Base-by-base conservation (phyloP, 176 grass and related monocot species). In the Triticum monococcum region DNA sequence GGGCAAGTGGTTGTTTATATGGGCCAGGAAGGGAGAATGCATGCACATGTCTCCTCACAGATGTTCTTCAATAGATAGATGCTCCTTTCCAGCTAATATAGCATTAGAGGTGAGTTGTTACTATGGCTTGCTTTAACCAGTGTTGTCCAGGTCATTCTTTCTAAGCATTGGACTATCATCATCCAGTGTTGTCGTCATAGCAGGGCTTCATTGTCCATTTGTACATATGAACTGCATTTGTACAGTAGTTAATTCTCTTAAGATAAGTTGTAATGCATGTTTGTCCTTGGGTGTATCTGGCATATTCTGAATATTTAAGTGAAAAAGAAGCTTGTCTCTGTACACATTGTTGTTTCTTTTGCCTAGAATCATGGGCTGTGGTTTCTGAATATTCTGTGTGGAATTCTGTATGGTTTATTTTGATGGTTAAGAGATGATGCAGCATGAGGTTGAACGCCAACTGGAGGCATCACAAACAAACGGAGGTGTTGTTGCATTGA, bases 1-100 rank as follows among this genome's bases (percentile, higher is more conserved):
- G 84, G 89, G 72, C 71, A 86, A 84, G 85, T 87, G 77, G 79
- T 92, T 94, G 91, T 97, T 86, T 60, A 89, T 97, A 88, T 91
- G 79, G 79, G 65, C 59, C 79, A 75, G 72, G 72, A 76, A 72
- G 91, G 88, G 50, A 89, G 77, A 81, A 83, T 90, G 89, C 36
- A 85, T 85, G 85, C 81, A 45, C 60, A 79, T 71, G 85, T 68
- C 22, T 67, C 64, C 48, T 87, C 35, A 75, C 68, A 91, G 68
- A 85, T 91, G 82, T 41, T 85, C 35, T 78, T 69, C 40, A 75
- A 71, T 81, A 85, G 63, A 85, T 88, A 78, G 82, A 54, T 85
- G 86, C 81, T 81, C 76, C 81, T 85, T 79, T 81, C 77, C 71
- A 81, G 52, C 77, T 88, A 70, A 78, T 88, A 88, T 88, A 91